These are phyloP conservation scores for Russula abietina DNA, from an alignment of 768 basidiomycete species.

Conservation along the genomic window DNA sequence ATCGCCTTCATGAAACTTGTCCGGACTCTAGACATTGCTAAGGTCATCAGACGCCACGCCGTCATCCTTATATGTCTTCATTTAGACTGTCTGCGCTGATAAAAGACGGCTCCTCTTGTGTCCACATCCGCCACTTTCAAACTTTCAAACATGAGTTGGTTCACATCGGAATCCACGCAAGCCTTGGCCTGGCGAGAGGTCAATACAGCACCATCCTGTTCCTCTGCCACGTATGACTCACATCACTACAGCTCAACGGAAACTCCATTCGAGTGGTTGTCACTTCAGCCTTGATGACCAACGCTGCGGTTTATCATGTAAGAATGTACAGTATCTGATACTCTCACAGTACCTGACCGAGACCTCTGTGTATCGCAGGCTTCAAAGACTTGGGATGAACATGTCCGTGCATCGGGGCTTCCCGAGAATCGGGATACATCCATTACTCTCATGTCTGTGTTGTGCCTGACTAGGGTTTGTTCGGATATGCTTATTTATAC, in stretches of 20 bases:
- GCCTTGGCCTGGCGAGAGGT: constrained; percentile 19
- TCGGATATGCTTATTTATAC: constrained; percentile 14
- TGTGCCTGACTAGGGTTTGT: background rate
- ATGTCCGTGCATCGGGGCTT: constrained; percentile 15
- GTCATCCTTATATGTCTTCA: background rate
- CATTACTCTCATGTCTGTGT: constrained; percentile 21
- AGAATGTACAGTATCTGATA: background rate
- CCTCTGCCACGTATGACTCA: constrained; percentile 3
- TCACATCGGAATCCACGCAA: constrained; percentile 14
- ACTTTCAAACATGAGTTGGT: constrained; percentile 20
- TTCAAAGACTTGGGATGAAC: constrained; percentile 22
- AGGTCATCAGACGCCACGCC: constrained; percentile 18
- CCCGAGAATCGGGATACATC: constrained; percentile 18
- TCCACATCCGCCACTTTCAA: constrained; percentile 5
- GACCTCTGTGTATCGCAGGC: constrained; percentile 2
- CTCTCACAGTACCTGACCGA: background rate
- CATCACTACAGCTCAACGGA: constrained; percentile 8
- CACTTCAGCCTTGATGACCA: constrained; percentile 18
- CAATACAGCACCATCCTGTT: background rate
- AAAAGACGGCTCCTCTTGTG: constrained; percentile 11
- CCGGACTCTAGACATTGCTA: background rate
- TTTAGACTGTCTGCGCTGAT: background rate
- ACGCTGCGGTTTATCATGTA: constrained; percentile 22
- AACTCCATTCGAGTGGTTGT: constrained; percentile 15
- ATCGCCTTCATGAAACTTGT: constrained; percentile 18